These are phyloP conservation scores for Scheffersomyces insectosa DNA, from an alignment of 1,139 yeast species.

Conservation along the genomic window DNA sequence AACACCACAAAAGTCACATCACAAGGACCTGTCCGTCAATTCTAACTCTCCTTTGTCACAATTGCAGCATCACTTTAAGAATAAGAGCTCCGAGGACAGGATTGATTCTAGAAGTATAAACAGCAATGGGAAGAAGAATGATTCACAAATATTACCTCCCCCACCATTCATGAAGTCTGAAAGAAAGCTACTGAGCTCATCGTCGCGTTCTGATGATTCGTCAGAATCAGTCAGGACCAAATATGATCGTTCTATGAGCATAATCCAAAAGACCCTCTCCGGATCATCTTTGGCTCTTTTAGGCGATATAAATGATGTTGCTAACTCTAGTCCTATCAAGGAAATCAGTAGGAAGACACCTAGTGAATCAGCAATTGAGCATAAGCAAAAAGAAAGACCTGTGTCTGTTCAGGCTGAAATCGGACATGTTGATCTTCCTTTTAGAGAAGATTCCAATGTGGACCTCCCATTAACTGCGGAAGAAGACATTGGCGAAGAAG, in stretches of 20 bases:
- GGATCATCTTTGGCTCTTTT: conserved; percentile 10
- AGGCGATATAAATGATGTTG: not conserved
- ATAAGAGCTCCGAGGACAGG: not conserved
- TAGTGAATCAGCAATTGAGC: conserved; percentile 4
- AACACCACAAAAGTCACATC: conserved; percentile 11
- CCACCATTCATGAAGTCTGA: not conserved
- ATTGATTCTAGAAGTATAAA: not conserved
- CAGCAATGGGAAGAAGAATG: not conserved
- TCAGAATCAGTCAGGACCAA: conserved; percentile 19
- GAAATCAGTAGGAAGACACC: conserved; percentile 12
- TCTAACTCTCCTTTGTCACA: conserved; percentile 17
- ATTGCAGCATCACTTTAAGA: conserved; percentile 12
- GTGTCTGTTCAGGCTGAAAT: conserved; percentile 33
- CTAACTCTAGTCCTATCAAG: conserved; percentile 8
- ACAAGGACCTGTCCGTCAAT: conserved; percentile 19
- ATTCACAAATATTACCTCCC: not conserved
- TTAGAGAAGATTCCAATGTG: no score
- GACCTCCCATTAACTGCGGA: no score
- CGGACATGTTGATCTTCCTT: conserved; percentile 9
- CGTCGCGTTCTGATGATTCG: conserved; percentile 18
- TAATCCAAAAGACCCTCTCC: conserved; percentile 31
- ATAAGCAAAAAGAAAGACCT: conserved; percentile 23
- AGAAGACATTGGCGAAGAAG: not conserved
- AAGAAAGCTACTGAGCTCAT: conserved; percentile 10
- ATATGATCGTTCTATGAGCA: conserved; percentile 24